Conservation (phyloP, 192 early-diverging fungal species). For the Coemansia sp. region DNA sequence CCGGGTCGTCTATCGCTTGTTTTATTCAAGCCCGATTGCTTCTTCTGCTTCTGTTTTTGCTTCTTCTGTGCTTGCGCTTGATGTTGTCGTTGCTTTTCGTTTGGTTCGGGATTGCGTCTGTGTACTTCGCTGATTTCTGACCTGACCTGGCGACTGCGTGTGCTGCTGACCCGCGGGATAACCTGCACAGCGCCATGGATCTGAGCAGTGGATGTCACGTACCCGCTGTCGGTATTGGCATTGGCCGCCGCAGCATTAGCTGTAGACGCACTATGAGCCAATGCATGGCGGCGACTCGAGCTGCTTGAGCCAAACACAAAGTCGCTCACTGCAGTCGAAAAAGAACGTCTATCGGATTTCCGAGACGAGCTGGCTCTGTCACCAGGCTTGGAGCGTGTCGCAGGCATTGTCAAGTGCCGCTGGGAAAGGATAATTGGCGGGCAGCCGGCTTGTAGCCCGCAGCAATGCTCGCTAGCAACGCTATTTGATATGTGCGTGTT, state of each 20-base stretch:
- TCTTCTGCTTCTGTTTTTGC: no score
- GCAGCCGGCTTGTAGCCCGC: no score
- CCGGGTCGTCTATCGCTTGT: no score
- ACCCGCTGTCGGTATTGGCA: conserved; percentile 1
- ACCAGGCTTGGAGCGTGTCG: no score
- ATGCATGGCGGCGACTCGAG: background rate
- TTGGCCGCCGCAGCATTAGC: no score
- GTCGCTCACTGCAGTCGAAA: background rate
- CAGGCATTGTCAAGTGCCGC: no score
- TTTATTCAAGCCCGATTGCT: no score
- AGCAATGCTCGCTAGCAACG: no score
- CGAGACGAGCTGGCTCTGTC: no score
- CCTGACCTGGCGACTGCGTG: background rate
- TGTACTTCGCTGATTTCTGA: background rate
- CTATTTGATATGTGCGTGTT: no score
- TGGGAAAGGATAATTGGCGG: no score
- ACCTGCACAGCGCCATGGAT: background rate
- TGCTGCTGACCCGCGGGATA: conserved; percentile 1
- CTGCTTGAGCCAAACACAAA: conserved; percentile 1
- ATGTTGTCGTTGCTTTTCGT: background rate
- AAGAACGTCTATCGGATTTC: background rate
- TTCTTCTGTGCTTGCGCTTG: no score
- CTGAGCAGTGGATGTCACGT: background rate
- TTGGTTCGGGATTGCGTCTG: background rate
- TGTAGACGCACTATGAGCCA: background rate